Percentiles rank a stretch among this genome's conserved stretches.
These are phyloP conservation scores for Clohesyomyces aquaticus DNA, from an alignment of 495 filamentous ascomycete species.

Conservation along the genomic window DNA sequence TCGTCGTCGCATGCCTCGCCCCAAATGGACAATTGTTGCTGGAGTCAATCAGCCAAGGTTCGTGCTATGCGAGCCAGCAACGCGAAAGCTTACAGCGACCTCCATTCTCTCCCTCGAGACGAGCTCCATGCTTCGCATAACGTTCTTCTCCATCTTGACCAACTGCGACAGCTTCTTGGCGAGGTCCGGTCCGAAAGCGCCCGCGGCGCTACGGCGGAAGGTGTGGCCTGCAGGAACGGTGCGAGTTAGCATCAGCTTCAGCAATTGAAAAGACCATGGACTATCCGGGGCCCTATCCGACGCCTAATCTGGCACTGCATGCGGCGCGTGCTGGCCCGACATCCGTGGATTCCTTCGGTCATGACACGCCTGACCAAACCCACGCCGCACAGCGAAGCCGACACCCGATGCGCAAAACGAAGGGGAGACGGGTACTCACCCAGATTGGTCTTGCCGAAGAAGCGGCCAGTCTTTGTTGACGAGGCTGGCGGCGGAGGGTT, in stretches of 20 bases:
- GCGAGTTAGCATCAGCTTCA: slow-evolving; percentile 11
- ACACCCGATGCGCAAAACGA: too few species aligned
- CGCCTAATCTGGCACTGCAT: too few species aligned
- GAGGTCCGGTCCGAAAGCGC: slow-evolving; percentile 93
- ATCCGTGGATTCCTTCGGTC: too few species aligned
- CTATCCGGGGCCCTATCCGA: too few species aligned
- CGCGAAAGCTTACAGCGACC: slow-evolving; percentile 73
- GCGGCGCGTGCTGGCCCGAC: too few species aligned
- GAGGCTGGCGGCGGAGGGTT: slow-evolving; percentile 92
- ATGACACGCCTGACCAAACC: too few species aligned
- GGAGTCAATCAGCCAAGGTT: slow-evolving; percentile 41
- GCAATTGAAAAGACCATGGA: too few species aligned
- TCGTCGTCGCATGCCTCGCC: slow-evolving; percentile 96
- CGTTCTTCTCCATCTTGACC: slow-evolving; percentile 99
- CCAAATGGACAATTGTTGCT: slow-evolving; percentile 99
- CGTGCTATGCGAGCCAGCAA: slow-evolving; percentile 13
- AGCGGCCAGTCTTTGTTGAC: slow-evolving; percentile 81
- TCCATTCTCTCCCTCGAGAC: slow-evolving; percentile 97
- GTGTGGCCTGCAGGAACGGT: slow-evolving; percentile 74
- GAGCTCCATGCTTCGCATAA: slow-evolving; percentile 96
- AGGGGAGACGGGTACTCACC: too few species aligned
- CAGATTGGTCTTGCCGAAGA: slow-evolving; percentile 83
- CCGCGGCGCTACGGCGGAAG: slow-evolving; percentile 85
- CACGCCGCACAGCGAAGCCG: too few species aligned
- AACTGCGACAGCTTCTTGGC: slow-evolving; percentile 96